Conservation (phyloP, 208 protist species). For the Trichomonas vaginalis region DNA sequence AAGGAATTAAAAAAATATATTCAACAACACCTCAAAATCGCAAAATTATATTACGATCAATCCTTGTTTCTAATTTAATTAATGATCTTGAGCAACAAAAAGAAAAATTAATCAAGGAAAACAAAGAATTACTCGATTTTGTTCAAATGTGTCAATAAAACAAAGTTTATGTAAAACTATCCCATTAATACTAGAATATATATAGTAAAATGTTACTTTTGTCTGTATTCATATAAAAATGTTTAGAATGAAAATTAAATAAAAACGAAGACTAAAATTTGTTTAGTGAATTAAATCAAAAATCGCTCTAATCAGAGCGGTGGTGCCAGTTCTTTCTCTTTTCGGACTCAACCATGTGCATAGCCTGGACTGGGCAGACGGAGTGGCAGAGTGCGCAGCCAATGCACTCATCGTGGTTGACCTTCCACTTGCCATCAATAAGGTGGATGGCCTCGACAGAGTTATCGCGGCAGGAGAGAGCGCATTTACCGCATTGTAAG, state of each 20-base stretch:
- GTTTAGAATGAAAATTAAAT: background rate
- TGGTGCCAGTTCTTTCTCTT: background rate
- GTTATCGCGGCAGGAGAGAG: constrained; percentile 31
- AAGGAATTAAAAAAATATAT: too few species aligned
- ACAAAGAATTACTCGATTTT: too few species aligned
- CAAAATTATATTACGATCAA: too few species aligned
- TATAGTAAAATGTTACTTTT: background rate
- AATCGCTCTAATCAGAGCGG: background rate
- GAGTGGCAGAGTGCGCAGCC: constrained; percentile 25
- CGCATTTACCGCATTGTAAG: constrained; percentile 30
- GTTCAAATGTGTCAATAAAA: too few species aligned
- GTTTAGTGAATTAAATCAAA: background rate
- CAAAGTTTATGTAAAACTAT: background rate
- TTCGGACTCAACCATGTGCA: background rate
- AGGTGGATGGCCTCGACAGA: background rate
- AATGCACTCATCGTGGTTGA: background rate
- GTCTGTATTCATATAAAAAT: background rate
- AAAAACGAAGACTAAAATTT: background rate
- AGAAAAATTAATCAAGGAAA: too few species aligned
- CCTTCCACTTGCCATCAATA: constrained; percentile 10
- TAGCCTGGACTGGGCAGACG: constrained; percentile 20
- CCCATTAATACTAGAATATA: background rate
- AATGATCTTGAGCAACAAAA: too few species aligned
- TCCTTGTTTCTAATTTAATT: too few species aligned
- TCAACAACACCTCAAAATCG: too few species aligned